Conservation (phyloP, 2,329 filamentous ascomycete species). For the Arthrobotrys iridis region DNA sequence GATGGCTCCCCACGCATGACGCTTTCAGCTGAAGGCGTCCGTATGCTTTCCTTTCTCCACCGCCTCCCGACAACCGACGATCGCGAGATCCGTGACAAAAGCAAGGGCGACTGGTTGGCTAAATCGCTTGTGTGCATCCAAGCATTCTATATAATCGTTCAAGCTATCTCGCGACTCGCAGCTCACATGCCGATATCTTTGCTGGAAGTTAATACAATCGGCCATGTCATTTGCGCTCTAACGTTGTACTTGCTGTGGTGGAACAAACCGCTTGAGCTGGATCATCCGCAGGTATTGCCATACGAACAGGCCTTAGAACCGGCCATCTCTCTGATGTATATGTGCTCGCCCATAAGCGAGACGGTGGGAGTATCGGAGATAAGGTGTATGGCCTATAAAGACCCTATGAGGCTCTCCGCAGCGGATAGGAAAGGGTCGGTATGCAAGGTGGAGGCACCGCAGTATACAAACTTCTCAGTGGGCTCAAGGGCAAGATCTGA, state of each 20-base stretch:
- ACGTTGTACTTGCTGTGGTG: slow-evolving; percentile 58
- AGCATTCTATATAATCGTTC: slow-evolving; percentile 57
- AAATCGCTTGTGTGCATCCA: slow-evolving; percentile 58
- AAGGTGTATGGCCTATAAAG: slow-evolving; percentile 40
- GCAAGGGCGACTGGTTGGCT: slow-evolving; percentile 58
- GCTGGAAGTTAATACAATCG: slow-evolving; percentile 58
- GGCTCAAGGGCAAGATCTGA: slow-evolving; percentile 38
- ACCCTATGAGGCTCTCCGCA: background rate
- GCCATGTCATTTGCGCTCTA: slow-evolving; percentile 58
- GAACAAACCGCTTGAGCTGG: slow-evolving; percentile 58
- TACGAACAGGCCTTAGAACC: slow-evolving; percentile 33
- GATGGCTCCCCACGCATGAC: slow-evolving; percentile 32
- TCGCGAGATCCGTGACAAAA: slow-evolving; percentile 58
- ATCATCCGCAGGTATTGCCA: slow-evolving; percentile 30
- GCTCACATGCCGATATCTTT: slow-evolving; percentile 56
- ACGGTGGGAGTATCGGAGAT: slow-evolving; percentile 34
- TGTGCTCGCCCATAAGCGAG: slow-evolving; percentile 44
- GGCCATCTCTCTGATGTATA: slow-evolving; percentile 32
- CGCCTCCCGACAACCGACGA: slow-evolving; percentile 54
- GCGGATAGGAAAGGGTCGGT: slow-evolving; percentile 17
- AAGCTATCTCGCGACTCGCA: slow-evolving; percentile 56
- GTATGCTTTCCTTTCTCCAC: slow-evolving; percentile 33
- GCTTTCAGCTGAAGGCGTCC: slow-evolving; percentile 27
- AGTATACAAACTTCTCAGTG: slow-evolving; percentile 45
- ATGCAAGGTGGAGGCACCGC: slow-evolving; percentile 11